phyloP scores from a whole-genome alignment of 2,329 filamentous ascomycete species.

The Pseudogymnoascus sp. region DNA sequence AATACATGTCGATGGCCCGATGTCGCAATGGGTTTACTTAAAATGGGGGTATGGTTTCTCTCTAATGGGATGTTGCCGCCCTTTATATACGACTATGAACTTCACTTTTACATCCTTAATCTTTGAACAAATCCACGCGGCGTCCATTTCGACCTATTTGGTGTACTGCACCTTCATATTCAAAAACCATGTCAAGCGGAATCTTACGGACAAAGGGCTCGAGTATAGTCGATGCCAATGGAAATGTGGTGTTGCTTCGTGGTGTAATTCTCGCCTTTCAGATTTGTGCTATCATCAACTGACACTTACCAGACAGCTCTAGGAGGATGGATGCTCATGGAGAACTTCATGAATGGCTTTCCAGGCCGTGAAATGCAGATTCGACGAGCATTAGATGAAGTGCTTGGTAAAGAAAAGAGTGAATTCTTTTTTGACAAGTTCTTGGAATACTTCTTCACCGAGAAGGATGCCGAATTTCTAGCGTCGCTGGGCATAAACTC shows the following conservation, averaged over 20 bases:
- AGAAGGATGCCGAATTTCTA: slow-evolving; percentile 51
- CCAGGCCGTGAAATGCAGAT: slow-evolving; percentile 51
- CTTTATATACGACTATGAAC: not conserved
- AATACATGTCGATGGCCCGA: not conserved
- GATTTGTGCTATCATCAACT: not conserved
- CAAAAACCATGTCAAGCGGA: not conserved
- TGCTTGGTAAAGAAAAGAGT: slow-evolving; percentile 48
- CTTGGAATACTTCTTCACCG: slow-evolving; percentile 47
- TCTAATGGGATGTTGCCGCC: not conserved
- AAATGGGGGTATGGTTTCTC: not conserved
- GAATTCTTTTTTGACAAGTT: slow-evolving; percentile 51
- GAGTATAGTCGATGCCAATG: slow-evolving; percentile 34
- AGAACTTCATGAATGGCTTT: slow-evolving; percentile 59
- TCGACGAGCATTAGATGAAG: slow-evolving; percentile 44
- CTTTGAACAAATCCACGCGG: not conserved
- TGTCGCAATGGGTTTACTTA: not conserved
- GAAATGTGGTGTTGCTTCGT: slow-evolving; percentile 29
- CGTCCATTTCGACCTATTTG: not conserved
- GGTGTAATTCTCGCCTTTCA: slow-evolving; percentile 25
- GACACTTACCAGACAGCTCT: slow-evolving; percentile 33
- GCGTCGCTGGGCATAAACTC: slow-evolving; percentile 50
- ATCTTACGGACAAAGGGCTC: slow-evolving; percentile 35
- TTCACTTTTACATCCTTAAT: not conserved
- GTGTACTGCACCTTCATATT: not conserved
- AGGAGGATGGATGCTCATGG: slow-evolving; percentile 37